Base-by-base conservation (phyloP, 495 filamentous ascomycete species). In the Podospora bellae-mahoneyi region DNA sequence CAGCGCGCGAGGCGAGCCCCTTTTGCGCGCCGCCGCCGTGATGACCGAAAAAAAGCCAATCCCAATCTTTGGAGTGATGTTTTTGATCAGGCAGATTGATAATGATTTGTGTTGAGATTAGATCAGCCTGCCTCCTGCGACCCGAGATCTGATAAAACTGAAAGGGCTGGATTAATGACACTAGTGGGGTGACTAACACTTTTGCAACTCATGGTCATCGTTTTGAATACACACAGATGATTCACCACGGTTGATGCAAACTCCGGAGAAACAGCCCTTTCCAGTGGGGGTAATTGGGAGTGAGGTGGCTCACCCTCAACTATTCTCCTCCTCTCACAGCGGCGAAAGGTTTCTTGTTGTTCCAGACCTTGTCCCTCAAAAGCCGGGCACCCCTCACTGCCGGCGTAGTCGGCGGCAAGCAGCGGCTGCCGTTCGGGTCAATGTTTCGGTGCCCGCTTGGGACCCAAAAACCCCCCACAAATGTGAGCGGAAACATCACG, bases 51-150 rank as follows among this genome's bases (percentile, higher is more conserved):
- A 39, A 39, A 39, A 57, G 55, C 55, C 55, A 7, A 23, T 5
- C 26, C 68, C 23, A 58, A 58, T 30, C 6, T 23, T 23, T 1
- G 23, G 23, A 1, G 23, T 23, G 23, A 23, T 23, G 23, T 18
- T 10, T 18, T 13, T 32, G 27, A 57, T 19, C 16, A 9, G 19
- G 57, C 53, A 30, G 23, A 61, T 28, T 61, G 26, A 28, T 30
- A 56, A 19, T 57, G 32, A 58, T 61, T 55, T 56, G 44, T 66
- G 70, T 67, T 66, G 68, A 72, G 70, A 72, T 70, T 72, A 72
- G 70, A 72, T 69, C 62, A 39, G 9, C 9, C 39, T 9, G 39
- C 39, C 39, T 48, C 5, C 6, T 16, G 9, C 2, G 39, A 28
- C 30, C 13, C 20, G n/a, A 57, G 67, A 69, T 67, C 68, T 62